Evolutionary conservation across 306 rosid genomes (phyloP).

Genomic region (Vachellia collinsii): DNA sequence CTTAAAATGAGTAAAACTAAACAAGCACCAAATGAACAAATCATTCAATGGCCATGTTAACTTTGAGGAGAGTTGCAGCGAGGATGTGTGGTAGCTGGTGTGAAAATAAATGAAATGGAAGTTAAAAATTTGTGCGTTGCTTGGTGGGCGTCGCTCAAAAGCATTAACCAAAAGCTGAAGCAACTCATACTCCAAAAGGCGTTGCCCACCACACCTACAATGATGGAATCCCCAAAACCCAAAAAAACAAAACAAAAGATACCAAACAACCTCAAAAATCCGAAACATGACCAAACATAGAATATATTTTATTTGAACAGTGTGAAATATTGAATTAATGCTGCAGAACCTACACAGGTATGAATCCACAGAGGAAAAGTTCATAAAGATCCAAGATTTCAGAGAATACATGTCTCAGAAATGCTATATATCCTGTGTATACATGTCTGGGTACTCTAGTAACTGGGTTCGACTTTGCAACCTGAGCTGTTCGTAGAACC

Average conservation of each 20-base stretch:
- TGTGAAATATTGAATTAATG: not conserved
- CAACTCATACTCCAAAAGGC: conserved; percentile 10
- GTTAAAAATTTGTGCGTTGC: not conserved
- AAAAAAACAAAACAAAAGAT: conserved; percentile 6
- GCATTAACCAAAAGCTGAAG: conserved; percentile 26
- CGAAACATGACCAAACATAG: not conserved
- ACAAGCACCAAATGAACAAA: not conserved
- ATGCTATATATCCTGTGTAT: not conserved
- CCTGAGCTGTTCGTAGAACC: conserved; percentile 61
- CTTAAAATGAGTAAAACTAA: not conserved
- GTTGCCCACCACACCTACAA: conserved; percentile 25
- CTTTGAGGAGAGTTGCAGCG: not conserved
- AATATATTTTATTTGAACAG: not conserved
- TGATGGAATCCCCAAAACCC: conserved; percentile 39
- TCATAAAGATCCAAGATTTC: not conserved
- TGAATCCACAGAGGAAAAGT: not conserved
- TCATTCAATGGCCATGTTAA: not conserved
- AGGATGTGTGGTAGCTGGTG: not conserved
- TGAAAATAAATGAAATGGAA: not conserved
- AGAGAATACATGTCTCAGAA: not conserved
- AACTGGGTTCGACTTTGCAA: conserved; percentile 48
- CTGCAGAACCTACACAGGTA: conserved; percentile 29
- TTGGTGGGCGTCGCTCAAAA: not conserved
- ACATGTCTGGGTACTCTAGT: conserved; percentile 41
- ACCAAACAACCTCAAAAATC: conserved; percentile 11